Conservation (phyloP, 1,284 basidiomycete genomes). For the Cutaneotrichosporon mucoides region DNA sequence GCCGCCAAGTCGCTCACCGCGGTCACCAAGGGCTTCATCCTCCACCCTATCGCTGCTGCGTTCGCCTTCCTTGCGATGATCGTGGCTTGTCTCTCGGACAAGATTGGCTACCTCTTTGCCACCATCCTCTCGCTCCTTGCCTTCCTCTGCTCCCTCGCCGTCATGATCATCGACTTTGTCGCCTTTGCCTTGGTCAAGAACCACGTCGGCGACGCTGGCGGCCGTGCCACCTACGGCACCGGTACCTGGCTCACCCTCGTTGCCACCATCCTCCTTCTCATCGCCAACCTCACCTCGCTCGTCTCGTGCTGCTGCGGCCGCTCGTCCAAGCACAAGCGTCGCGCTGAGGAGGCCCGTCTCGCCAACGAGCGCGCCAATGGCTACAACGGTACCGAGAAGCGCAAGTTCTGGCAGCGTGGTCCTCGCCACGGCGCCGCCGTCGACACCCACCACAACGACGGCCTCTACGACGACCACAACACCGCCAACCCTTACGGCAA, state of each 20-base stretch:
- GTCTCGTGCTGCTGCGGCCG: slow-evolving; percentile 34
- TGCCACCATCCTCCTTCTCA: slow-evolving; percentile 38
- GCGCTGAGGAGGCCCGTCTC: background rate
- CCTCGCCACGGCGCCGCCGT: too few relatives aligned
- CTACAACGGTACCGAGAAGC: background rate
- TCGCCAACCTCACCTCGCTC: slow-evolving; percentile 33
- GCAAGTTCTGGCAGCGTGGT: background rate
- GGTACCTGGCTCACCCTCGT: slow-evolving; percentile 42
- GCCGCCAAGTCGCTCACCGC: slow-evolving; percentile 14
- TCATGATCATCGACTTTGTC: slow-evolving; percentile 43
- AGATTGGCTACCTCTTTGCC: slow-evolving; percentile 44
- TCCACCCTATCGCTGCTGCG: slow-evolving; percentile 44
- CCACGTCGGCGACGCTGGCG: slow-evolving; percentile 26
- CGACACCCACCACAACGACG: background rate
- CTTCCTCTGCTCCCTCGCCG: slow-evolving; percentile 42
- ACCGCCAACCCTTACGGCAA: background rate
- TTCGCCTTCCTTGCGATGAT: slow-evolving; percentile 40
- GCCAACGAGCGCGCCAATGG: background rate
- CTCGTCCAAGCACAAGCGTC: slow-evolving; percentile 15
- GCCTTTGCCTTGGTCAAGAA: slow-evolving; percentile 33
- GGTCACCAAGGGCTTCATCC: slow-evolving; percentile 40
- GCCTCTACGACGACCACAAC: background rate
- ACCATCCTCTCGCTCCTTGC: slow-evolving; percentile 36
- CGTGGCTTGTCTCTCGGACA: slow-evolving; percentile 37
- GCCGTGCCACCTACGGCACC: slow-evolving; percentile 27